A percentile compares a stretch with the other conserved stretches of the same genome.
phyloP scores from a whole-genome alignment of 495 filamentous ascomycete genomes.

The Terfezia claveryi region DNA sequence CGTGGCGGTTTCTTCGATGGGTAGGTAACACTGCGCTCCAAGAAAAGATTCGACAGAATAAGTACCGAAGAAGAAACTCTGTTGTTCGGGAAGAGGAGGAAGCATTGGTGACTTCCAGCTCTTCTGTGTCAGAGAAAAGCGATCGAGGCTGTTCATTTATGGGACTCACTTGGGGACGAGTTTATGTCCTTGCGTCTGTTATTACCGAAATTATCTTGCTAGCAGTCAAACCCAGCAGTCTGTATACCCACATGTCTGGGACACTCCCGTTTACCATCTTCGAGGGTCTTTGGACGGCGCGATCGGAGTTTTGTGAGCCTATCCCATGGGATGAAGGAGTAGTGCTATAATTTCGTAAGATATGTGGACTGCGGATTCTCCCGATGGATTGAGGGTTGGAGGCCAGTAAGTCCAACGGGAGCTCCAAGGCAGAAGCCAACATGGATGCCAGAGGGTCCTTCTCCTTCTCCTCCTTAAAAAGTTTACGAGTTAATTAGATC shows the following conservation, averaged over 20 bases:
- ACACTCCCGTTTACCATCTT: conserved; percentile 6
- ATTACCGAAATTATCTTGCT: conserved; percentile 2
- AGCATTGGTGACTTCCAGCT: not conserved
- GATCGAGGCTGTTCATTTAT: too few relatives aligned
- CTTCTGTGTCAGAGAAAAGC: not conserved
- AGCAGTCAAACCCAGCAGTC: conserved; percentile 5
- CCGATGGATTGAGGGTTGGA: conserved; percentile 6
- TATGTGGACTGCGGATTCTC: conserved; percentile 3
- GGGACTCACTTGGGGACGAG: not conserved
- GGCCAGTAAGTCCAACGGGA: conserved; percentile 3
- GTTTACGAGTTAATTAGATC: too few relatives aligned
- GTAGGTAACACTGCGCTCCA: conserved; percentile 1
- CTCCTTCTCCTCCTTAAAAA: too few relatives aligned
- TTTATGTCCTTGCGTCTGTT: not conserved
- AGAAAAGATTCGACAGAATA: not conserved
- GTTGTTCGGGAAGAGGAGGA: not conserved
- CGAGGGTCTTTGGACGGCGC: conserved; percentile 5
- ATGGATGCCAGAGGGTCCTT: conserved; percentile 1
- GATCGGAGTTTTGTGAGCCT: conserved; percentile 6
- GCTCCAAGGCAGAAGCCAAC: not conserved
- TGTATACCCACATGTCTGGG: conserved; percentile 8
- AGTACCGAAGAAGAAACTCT: not conserved
- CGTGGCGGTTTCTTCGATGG: conserved; percentile 1
- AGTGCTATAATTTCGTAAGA: conserved; percentile 3
- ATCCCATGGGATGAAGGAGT: conserved; percentile 2